phyloP scores from a whole-genome alignment of 73 alveolate species.

The Tetrahymena thermophila region DNA sequence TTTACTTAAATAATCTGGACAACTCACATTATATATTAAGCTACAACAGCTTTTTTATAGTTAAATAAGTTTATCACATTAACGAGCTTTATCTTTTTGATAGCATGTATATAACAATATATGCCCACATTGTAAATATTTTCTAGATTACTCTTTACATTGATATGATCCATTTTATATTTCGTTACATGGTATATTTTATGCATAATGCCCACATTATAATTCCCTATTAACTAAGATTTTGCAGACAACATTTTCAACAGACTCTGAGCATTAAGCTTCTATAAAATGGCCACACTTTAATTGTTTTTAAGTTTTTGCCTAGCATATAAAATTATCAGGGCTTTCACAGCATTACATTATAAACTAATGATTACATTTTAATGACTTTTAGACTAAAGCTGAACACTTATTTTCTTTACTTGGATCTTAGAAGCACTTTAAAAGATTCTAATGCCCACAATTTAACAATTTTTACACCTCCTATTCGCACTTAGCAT shows the following conservation, averaged over 20 bases:
- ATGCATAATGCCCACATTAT: not conserved
- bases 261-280: not conserved
- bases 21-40: not conserved
- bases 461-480: conserved; percentile 2
- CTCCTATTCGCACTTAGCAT: not conserved
- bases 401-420: not conserved
- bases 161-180: not conserved
- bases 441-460: conserved; percentile 26
- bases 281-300: not conserved
- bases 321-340: not conserved
- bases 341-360: not conserved
- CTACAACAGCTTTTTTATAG: not conserved
- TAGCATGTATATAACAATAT: not conserved
- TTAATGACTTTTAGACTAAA: not conserved
- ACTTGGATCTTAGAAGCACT: not conserved
- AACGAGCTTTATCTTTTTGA: not conserved
- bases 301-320: not conserved
- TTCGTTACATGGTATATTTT: not conserved
- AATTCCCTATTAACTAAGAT: not conserved
- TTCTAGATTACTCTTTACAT: not conserved
- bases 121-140: not conserved
- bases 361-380: not conserved
- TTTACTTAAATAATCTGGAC: not conserved
- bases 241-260: not conserved
- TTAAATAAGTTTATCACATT: not conserved